A percentile compares a stretch with the other conserved stretches of the same genome.
These are phyloP conservation scores for Fusarium compactum DNA, from an alignment of 2,329 filamentous ascomycete species.

Conservation along the genomic window DNA sequence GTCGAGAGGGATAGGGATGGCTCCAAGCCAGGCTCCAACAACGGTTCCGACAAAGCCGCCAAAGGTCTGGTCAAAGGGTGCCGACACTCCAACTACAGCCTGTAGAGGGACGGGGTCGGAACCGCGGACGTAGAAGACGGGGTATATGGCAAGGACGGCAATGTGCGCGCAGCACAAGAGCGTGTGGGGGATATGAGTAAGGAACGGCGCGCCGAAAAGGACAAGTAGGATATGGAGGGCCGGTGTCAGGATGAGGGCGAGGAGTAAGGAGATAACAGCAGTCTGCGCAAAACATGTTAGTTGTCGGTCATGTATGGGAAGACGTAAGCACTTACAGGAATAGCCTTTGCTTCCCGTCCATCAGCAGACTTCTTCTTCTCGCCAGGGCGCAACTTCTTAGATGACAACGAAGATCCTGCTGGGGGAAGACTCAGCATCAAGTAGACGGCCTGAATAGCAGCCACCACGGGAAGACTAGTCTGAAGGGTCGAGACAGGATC, in stretches of 20 bases:
- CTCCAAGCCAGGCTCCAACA: constrained; percentile 90
- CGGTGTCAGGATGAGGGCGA: constrained; percentile 80
- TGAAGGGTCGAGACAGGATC: constrained; percentile 76
- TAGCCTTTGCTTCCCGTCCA: constrained; percentile 57
- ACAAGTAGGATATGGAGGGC: constrained; percentile 73
- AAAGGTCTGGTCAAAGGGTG: constrained; percentile 85
- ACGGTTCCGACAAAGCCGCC: constrained; percentile 83
- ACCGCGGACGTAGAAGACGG: constrained; percentile 87
- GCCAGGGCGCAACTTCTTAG: constrained; percentile 65
- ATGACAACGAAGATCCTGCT: constrained; percentile 61
- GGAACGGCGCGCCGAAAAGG: constrained; percentile 91
- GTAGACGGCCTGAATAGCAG: constrained; percentile 73
- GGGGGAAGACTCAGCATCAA: constrained; percentile 73
- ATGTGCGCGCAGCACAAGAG: constrained; percentile 85
- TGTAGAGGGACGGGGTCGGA: constrained; percentile 80
- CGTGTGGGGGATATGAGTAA: constrained; percentile 83
- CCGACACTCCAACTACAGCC: constrained; percentile 72
- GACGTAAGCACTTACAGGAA: constrained; percentile 57
- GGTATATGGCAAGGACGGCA: constrained; percentile 80
- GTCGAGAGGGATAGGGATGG: constrained; percentile 93
- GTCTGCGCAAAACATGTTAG: constrained; percentile 52
- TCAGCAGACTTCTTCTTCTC: constrained; percentile 66
- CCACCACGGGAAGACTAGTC: constrained; percentile 71
- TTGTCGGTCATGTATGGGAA: neutral
- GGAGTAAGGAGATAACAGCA: constrained; percentile 59